phyloP scores from a whole-genome alignment of 345 rosid species.

The Heritiera fomes region DNA sequence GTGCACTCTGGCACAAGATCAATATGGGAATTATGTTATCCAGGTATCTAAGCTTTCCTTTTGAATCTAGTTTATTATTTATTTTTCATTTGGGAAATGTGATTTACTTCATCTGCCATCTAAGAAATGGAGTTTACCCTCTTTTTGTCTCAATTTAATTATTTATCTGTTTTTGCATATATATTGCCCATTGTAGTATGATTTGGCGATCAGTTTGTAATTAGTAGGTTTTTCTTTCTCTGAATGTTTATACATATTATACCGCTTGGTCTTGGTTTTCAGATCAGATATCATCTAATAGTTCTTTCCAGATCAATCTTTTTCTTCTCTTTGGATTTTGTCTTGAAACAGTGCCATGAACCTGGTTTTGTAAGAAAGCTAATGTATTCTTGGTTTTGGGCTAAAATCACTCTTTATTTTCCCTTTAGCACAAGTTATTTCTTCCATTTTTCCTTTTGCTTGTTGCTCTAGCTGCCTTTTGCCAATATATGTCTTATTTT shows the following conservation, averaged over 20 bases:
- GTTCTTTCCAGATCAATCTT: not conserved
- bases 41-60: constrained; percentile 50
- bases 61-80: not conserved
- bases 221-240: not conserved
- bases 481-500: not conserved
- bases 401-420: not conserved
- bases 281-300: not conserved
- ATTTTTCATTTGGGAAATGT: constrained; percentile 4
- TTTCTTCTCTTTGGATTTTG: not conserved
- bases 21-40: constrained; percentile 96
- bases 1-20: constrained; percentile 81
- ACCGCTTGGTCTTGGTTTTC: not conserved
- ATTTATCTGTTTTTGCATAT: not conserved
- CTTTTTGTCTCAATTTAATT: not conserved
- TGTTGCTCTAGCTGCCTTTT: not conserved
- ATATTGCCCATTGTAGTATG: not conserved
- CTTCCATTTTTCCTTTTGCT: not conserved
- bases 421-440: not conserved
- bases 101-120: not conserved
- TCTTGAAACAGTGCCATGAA: not conserved
- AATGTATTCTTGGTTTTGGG: not conserved
- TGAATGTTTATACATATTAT: not conserved
- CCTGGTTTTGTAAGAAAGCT: not conserved
- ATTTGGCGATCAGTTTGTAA: not conserved
- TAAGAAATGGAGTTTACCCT: not conserved